Evolutionary conservation across 1,139 yeast genomes (phyloP).

Genomic region (Candida frijolesensis): DNA sequence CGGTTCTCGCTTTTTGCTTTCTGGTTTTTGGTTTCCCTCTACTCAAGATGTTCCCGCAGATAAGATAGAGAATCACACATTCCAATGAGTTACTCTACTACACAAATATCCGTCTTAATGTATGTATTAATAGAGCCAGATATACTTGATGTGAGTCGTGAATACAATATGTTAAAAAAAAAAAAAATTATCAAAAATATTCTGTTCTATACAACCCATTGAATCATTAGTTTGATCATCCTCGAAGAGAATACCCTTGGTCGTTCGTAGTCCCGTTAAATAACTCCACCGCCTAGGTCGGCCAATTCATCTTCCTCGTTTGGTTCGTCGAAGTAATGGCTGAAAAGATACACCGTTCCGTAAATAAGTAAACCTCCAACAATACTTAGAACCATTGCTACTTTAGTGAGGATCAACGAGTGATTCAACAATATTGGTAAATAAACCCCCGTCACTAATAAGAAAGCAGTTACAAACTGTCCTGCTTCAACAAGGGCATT

Average conservation of each 20-base stretch:
- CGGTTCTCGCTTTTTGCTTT: not conserved
- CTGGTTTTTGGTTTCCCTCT: not conserved
- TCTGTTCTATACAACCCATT: not conserved
- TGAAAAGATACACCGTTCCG: slow-evolving; percentile 72
- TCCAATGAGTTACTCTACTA: too few relatives aligned
- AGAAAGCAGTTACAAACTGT: slow-evolving; percentile 65
- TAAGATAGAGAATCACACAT: not conserved
- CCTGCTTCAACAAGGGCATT: slow-evolving; percentile 57
- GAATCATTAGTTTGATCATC: too few relatives aligned
- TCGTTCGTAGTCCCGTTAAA: slow-evolving; percentile 16
- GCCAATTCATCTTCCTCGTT: slow-evolving; percentile 46
- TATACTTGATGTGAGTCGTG: too few relatives aligned
- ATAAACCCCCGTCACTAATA: slow-evolving; percentile 66
- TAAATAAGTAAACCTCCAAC: slow-evolving; percentile 72
- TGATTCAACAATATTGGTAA: slow-evolving; percentile 70
- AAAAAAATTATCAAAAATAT: not conserved
- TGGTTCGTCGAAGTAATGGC: slow-evolving; percentile 65
- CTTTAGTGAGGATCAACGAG: slow-evolving; percentile 55
- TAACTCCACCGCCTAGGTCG: slow-evolving; percentile 33
- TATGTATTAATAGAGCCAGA: too few relatives aligned
- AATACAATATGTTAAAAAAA: too few relatives aligned
- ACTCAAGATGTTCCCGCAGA: not conserved
- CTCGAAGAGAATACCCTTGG: too few relatives aligned
- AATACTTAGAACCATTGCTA: slow-evolving; percentile 65
- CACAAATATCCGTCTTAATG: too few relatives aligned